Conservation (phyloP, 306 rosid species). For the Carpinus fangiana region DNA sequence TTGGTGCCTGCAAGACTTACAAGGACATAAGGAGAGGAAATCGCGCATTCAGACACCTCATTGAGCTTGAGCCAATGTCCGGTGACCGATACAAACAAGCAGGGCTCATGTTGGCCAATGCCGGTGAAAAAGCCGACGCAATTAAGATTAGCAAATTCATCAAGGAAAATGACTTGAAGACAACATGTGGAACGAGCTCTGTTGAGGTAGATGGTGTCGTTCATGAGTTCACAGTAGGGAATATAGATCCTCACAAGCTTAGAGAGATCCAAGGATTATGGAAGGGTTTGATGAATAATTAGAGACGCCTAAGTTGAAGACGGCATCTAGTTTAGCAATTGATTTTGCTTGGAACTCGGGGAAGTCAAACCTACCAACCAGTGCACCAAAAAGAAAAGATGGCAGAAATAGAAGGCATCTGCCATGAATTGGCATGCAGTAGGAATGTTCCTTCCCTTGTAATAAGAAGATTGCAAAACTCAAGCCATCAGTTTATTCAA, state of each 20-base stretch:
- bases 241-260: conserved; percentile 15
- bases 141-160: conserved; percentile 30
- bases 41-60: conserved; percentile 33
- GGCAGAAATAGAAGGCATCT: background rate
- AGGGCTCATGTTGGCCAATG: conserved; percentile 39
- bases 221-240: conserved; percentile 42
- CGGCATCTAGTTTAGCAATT: background rate
- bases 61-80: conserved; percentile 38
- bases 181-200: conserved; percentile 39
- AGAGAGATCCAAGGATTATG: conserved; percentile 33
- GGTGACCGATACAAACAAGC: conserved; percentile 56
- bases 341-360: background rate
- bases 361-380: background rate
- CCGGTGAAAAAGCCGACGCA: conserved; percentile 36
- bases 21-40: conserved; percentile 43
- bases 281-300: conserved; percentile 20
- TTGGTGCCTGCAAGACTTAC: conserved; percentile 43
- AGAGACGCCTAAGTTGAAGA: background rate
- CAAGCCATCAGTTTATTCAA: background rate
- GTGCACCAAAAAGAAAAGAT: background rate
- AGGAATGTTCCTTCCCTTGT: background rate
- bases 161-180: conserved; percentile 36
- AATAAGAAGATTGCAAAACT: background rate
- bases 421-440: background rate
- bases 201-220: conserved; percentile 40